A percentile compares a stretch with the other conserved stretches of the same genome.
These are phyloP conservation scores for Termitomyces sp. DNA, from an alignment of 768 basidiomycete species.

Conservation along the genomic window DNA sequence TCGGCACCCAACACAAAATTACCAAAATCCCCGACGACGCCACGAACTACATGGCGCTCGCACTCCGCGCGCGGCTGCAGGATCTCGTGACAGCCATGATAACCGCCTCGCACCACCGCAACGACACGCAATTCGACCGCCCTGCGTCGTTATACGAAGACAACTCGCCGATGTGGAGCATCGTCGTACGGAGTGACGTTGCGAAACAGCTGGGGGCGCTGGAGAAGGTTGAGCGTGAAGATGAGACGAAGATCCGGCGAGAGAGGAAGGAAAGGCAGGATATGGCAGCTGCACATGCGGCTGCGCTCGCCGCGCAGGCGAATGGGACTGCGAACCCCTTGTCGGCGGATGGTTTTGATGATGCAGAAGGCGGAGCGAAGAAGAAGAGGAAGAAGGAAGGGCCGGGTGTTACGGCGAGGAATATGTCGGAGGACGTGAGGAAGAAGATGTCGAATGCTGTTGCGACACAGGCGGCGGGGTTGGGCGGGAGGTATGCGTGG, in stretches of 20 bases:
- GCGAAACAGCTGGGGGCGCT: slow-evolving; percentile 74
- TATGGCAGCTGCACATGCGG: slow-evolving; percentile 67
- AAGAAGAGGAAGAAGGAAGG: slow-evolving; percentile 86
- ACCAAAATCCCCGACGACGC: slow-evolving; percentile 65
- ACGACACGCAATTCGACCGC: slow-evolving; percentile 67
- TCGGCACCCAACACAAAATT: slow-evolving; percentile 71
- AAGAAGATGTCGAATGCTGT: slow-evolving; percentile 93
- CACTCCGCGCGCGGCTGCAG: slow-evolving; percentile 72
- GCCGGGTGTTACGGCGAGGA: slow-evolving; percentile 79
- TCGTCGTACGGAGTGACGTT: slow-evolving; percentile 74
- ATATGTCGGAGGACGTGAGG: slow-evolving; percentile 88
- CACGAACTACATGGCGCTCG: slow-evolving; percentile 76
- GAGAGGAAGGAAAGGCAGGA: slow-evolving; percentile 81
- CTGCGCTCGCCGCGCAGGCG: slow-evolving; percentile 58
- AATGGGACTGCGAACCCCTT: slow-evolving; percentile 32
- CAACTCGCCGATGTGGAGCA: slow-evolving; percentile 78
- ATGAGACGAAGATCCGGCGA: slow-evolving; percentile 70
- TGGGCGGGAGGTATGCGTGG: slow-evolving; percentile 84
- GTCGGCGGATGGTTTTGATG: slow-evolving; percentile 34
- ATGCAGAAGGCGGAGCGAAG: slow-evolving; percentile 54
- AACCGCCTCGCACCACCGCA: slow-evolving; percentile 65
- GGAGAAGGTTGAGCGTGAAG: slow-evolving; percentile 80
- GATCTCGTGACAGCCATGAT: slow-evolving; percentile 69
- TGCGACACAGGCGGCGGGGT: slow-evolving; percentile 84
- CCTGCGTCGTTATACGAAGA: slow-evolving; percentile 65